A percentile compares a stretch with the other conserved stretches of the same genome.
phyloP scores from a whole-genome alignment of 352 stramenopile genomes.

The Saprolegnia parasitica region DNA sequence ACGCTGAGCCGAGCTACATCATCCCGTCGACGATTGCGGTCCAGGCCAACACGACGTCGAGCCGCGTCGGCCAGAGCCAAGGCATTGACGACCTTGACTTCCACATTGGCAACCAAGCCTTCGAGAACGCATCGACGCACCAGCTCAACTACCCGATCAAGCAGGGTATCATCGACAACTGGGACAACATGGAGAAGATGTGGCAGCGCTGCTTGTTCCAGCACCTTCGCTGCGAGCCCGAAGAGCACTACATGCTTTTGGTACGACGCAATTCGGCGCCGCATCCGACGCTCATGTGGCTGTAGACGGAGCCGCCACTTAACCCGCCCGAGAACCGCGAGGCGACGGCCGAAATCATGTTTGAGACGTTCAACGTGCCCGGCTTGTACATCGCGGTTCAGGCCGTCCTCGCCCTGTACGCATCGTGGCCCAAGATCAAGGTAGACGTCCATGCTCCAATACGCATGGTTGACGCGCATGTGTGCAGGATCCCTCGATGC shows the following conservation, averaged over 20 bases:
- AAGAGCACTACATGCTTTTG: constrained; percentile 90
- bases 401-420: constrained; percentile 91
- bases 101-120: constrained; percentile 92
- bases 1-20: constrained; percentile 93
- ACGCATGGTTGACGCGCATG: not conserved
- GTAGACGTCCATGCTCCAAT: constrained; percentile 16
- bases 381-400: constrained; percentile 94
- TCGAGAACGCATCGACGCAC: constrained; percentile 86
- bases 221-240: constrained; percentile 90
- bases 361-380: constrained; percentile 95
- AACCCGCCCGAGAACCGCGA: constrained; percentile 95
- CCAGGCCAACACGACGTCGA: constrained; percentile 48
- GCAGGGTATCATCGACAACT: constrained; percentile 90
- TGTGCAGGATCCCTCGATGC: constrained; percentile 54
- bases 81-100: constrained; percentile 94
- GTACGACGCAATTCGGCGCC: not conserved
- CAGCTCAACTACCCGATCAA: constrained; percentile 89
- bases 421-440: constrained; percentile 90
- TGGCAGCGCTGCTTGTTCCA: constrained; percentile 92
- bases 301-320: constrained; percentile 86
- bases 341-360: constrained; percentile 95
- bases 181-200: constrained; percentile 94
- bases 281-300: not conserved
- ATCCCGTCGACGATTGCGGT: constrained; percentile 92
- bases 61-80: constrained; percentile 75